These are phyloP conservation scores for Podaxis rugospora DNA, from an alignment of 768 basidiomycete genomes.

Conservation along the genomic window DNA sequence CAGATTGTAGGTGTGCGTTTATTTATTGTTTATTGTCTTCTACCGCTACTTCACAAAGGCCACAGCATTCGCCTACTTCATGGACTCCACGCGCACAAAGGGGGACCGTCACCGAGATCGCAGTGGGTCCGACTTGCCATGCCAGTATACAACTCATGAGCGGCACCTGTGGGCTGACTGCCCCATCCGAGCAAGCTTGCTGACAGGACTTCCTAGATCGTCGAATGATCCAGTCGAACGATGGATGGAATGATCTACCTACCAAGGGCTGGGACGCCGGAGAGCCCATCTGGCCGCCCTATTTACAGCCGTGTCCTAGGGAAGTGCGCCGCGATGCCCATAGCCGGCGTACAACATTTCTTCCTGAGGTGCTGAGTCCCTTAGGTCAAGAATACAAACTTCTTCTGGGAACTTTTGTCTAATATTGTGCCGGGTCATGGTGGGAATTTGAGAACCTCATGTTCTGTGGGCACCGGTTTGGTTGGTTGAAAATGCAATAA, in stretches of 20 bases:
- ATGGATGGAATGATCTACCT: too few relatives aligned
- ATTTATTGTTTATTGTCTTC: background rate
- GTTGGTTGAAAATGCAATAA: too few relatives aligned
- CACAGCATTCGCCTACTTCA: background rate
- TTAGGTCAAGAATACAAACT: background rate
- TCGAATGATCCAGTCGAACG: too few relatives aligned
- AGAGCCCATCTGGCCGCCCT: too few relatives aligned
- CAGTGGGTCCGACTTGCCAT: background rate
- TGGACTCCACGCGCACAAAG: too few relatives aligned
- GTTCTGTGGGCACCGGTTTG: too few relatives aligned
- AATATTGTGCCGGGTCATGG: background rate
- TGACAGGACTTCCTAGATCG: background rate
- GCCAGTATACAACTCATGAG: background rate
- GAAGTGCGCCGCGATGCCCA: background rate
- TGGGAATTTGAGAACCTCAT: too few relatives aligned
- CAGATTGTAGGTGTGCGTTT: background rate
- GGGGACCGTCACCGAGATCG: background rate
- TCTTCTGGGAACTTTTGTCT: background rate
- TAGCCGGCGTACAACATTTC: background rate
- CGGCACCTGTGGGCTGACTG: background rate
- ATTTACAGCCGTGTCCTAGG: background rate
- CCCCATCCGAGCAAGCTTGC: background rate
- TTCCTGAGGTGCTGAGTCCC: background rate
- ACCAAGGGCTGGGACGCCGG: too few relatives aligned
- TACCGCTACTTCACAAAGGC: background rate